Percentiles rank a stretch among this genome's conserved stretches.
Conservation (phyloP, 1,284 basidiomycete species). For the Apiotrichum veenhuisii region DNA sequence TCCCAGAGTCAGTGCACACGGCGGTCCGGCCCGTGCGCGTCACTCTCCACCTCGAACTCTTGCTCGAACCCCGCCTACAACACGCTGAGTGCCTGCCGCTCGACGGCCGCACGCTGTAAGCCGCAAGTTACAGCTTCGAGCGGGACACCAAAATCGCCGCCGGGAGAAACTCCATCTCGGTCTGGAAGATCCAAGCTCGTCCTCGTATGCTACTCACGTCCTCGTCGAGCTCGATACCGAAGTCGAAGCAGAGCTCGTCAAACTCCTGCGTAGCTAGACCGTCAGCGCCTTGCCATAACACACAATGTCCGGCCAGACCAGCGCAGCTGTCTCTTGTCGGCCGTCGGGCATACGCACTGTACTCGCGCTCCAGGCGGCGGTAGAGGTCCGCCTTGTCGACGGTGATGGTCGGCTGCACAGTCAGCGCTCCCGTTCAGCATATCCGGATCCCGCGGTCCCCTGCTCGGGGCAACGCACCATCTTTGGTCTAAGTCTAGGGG, state of each 20-base stretch:
- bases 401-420: constrained; percentile 73
- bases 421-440: too few relatives aligned
- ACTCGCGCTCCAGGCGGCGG: constrained; percentile 75
- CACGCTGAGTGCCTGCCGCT: too few relatives aligned
- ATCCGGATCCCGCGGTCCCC: too few relatives aligned
- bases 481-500: background rate
- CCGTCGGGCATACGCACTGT: constrained; percentile 71
- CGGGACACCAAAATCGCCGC: too few relatives aligned
- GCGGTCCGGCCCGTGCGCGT: background rate
- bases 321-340: too few relatives aligned
- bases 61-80: too few relatives aligned
- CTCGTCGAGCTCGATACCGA: constrained; percentile 95
- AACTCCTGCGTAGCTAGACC: constrained; percentile 83
- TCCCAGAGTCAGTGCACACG: too few relatives aligned
- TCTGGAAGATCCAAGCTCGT: background rate
- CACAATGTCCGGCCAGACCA: too few relatives aligned
- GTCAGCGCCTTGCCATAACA: background rate
- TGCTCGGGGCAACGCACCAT: background rate
- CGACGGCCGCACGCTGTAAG: too few relatives aligned
- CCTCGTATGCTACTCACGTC: constrained; percentile 69
- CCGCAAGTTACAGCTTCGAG: too few relatives aligned
- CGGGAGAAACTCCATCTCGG: too few relatives aligned
- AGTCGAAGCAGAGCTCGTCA: constrained; percentile 94
- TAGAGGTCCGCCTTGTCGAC: constrained; percentile 95
- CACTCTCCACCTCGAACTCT: too few relatives aligned